These are phyloP conservation scores for Rhipidocladum racemiflorum DNA, from an alignment of 176 grass and related monocot species.

Conservation along the genomic window DNA sequence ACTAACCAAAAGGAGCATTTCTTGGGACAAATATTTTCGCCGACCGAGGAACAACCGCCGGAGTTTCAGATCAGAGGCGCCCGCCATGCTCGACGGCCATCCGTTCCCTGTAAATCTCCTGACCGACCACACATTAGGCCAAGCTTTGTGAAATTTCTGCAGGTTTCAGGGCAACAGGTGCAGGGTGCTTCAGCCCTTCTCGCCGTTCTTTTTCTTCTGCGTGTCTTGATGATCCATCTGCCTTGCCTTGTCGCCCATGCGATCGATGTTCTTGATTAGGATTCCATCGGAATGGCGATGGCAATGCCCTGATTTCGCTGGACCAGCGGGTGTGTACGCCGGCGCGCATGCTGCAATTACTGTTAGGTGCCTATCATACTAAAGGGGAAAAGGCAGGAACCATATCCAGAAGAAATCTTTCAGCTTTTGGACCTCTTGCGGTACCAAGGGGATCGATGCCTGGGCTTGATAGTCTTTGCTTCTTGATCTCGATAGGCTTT, in stretches of 20 bases:
- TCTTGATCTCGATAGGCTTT: slow-evolving; percentile 34
- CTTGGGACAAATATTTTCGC: neutral
- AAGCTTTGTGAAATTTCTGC: neutral
- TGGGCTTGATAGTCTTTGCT: slow-evolving; percentile 47
- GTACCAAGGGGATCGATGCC: slow-evolving; percentile 55
- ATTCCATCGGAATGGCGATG: slow-evolving; percentile 20
- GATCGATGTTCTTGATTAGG: slow-evolving; percentile 37
- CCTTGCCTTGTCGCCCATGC: neutral
- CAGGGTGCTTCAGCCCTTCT: neutral
- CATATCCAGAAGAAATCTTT: slow-evolving; percentile 42
- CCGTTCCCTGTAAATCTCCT: slow-evolving; percentile 34
- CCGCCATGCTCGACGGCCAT: slow-evolving; percentile 38
- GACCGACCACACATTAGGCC: neutral
- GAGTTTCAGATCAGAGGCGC: neutral
- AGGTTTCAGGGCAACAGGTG: neutral
- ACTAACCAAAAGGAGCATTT: neutral
- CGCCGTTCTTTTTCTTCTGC: neutral
- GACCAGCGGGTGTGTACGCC: neutral
- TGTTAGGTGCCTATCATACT: slow-evolving; percentile 34
- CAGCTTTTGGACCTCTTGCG: slow-evolving; percentile 43
- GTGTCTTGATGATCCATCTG: slow-evolving; percentile 4
- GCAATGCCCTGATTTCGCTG: slow-evolving; percentile 20
- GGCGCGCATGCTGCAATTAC: slow-evolving; percentile 26
- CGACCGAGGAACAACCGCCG: neutral
- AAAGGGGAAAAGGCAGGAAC: slow-evolving; percentile 40